Conservation (phyloP, 352 stramenopile genomes). For the Globisporangium nunn region DNA sequence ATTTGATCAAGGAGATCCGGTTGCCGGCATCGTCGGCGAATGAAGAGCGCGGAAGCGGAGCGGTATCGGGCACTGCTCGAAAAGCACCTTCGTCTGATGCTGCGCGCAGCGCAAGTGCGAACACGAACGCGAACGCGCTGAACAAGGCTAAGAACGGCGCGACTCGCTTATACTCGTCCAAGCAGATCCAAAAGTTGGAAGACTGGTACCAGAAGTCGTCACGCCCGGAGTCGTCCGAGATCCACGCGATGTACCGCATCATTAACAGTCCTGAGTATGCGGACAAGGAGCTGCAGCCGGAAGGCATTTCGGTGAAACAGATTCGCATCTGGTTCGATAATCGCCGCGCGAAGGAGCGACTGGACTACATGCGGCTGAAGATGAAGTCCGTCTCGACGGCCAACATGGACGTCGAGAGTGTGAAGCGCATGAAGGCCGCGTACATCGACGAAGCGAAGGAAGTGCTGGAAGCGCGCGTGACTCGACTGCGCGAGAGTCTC, state of each 20-base stretch:
- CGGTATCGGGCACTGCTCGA: constrained; percentile 18
- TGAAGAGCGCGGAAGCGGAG: constrained; percentile 36
- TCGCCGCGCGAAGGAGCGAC: constrained; percentile 69
- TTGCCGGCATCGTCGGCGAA: constrained; percentile 28
- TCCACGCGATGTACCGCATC: constrained; percentile 87
- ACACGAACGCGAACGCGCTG: constrained; percentile 4
- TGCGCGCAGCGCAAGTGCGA: constrained; percentile 20
- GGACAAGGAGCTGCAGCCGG: constrained; percentile 75
- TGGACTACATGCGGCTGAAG: constrained; percentile 87
- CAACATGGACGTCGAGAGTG: constrained; percentile 74
- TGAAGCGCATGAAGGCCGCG: constrained; percentile 84
- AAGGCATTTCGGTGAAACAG: constrained; percentile 84
- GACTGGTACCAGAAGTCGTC: constrained; percentile 85
- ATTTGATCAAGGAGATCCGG: constrained; percentile 76
- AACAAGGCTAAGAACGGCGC: constrained; percentile 69
- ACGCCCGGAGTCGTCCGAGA: constrained; percentile 73
- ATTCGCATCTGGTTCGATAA: constrained; percentile 89
- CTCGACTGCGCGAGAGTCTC: constrained; percentile 69
- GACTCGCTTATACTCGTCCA: constrained; percentile 78
- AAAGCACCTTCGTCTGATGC: constrained; percentile 9
- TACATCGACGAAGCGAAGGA: constrained; percentile 88
- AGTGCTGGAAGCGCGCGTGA: constrained; percentile 77
- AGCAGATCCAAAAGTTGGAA: constrained; percentile 86
- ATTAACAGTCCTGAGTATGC: constrained; percentile 82
- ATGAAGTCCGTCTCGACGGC: constrained; percentile 86